Conservation (phyloP, 805 yeast genomes). For the Ogataea neopini region DNA sequence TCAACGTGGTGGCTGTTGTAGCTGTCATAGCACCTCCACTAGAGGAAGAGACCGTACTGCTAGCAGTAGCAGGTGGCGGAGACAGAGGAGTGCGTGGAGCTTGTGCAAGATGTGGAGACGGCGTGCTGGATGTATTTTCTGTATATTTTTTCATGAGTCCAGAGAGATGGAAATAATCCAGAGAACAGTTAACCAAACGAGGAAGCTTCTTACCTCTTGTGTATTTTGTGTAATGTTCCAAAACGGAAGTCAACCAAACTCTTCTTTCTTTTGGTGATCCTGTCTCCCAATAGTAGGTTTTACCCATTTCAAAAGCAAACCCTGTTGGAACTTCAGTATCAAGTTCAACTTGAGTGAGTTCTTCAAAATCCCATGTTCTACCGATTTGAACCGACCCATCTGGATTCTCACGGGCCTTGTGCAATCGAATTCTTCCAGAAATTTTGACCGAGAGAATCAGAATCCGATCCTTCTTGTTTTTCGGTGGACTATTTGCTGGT, state of each 20-base stretch:
- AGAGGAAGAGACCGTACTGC: constrained; percentile 11
- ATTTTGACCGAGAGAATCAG: constrained; percentile 61
- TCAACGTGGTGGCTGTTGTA: constrained; percentile 14
- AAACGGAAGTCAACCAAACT: constrained; percentile 54
- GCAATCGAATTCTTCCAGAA: constrained; percentile 69
- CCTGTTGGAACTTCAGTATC: constrained; percentile 57
- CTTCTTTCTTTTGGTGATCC: constrained; percentile 56
- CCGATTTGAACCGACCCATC: constrained; percentile 85
- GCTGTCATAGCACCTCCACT: constrained; percentile 16
- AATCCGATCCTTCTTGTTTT: constrained; percentile 60
- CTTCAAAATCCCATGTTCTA: constrained; percentile 85
- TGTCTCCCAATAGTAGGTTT: constrained; percentile 84
- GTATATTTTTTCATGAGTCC: constrained; percentile 17
- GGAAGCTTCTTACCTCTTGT: constrained; percentile 56
- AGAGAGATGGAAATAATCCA: constrained; percentile 38
- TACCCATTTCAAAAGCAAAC: constrained; percentile 61
- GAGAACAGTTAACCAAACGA: constrained; percentile 47
- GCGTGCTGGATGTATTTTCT: background rate
- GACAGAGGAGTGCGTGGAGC: background rate
- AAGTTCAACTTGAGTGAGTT: constrained; percentile 56
- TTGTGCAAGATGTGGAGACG: background rate
- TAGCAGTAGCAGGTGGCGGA: constrained; percentile 14
- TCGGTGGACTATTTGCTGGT: constrained; percentile 49
- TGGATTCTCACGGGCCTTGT: constrained; percentile 80
- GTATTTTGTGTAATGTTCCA: constrained; percentile 55